Evolutionary conservation across 192 early-diverging fungal species (phyloP).

Genomic region (Linnemannia schmuckeri): DNA sequence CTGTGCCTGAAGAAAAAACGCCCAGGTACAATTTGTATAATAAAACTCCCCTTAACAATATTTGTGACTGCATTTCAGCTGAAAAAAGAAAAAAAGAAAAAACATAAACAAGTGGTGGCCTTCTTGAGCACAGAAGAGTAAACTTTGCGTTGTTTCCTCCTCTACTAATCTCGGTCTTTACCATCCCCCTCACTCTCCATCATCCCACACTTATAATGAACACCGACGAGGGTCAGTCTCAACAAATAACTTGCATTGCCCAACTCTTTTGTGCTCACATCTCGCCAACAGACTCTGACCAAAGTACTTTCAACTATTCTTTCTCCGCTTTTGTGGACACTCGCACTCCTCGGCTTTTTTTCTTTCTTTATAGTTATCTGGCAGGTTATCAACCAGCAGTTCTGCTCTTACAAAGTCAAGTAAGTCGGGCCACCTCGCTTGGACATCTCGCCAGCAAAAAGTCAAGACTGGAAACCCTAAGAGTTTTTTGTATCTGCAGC

Average conservation of each 20-base stretch:
- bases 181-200: slow-evolving; percentile 3
- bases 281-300: slow-evolving; percentile 93
- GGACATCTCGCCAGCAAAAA: background rate
- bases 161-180: slow-evolving; percentile 18
- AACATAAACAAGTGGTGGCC: slow-evolving; percentile 13
- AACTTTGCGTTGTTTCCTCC: slow-evolving; percentile 13
- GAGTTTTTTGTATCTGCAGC: background rate
- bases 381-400: slow-evolving; percentile 96
- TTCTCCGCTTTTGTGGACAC: background rate
- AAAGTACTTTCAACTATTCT: slow-evolving; percentile 75
- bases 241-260: background rate
- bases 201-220: slow-evolving; percentile 22
- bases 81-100: slow-evolving; percentile 7
- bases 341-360: background rate
- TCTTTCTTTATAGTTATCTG: slow-evolving; percentile 77
- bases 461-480: background rate
- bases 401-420: slow-evolving; percentile 99
- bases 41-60: slow-evolving; percentile 17
- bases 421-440: slow-evolving; percentile 51
- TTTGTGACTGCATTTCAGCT: slow-evolving; percentile 8
- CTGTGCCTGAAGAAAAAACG: background rate
- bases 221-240: slow-evolving; percentile 45
- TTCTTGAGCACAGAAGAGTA: background rate
- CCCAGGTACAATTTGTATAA: background rate
- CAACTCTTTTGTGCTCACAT: slow-evolving; percentile 9